A percentile compares a stretch with the other conserved stretches of the same genome.
Evolutionary conservation across 2,329 filamentous ascomycete species (phyloP).

Genomic region (Botrytis medusae): DNA sequence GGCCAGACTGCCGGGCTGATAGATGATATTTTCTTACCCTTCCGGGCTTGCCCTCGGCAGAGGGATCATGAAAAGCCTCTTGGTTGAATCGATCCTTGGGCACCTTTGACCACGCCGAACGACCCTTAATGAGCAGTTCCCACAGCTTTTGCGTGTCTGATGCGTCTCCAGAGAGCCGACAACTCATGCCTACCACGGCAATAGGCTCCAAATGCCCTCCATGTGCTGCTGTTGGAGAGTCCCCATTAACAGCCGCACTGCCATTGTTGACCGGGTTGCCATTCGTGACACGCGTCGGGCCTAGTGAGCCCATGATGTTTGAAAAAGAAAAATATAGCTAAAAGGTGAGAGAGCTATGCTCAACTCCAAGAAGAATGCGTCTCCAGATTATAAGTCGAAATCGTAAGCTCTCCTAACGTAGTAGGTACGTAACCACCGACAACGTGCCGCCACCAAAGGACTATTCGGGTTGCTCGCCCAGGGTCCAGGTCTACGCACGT

Average conservation of each 20-base stretch:
- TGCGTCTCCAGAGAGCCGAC: constrained; percentile 38
- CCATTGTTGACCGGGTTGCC: neutral
- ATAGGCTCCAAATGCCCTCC: neutral
- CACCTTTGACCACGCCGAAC: constrained; percentile 13
- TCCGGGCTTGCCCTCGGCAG: neutral
- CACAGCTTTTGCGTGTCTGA: constrained; percentile 9
- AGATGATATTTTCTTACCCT: neutral
- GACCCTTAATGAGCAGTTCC: constrained; percentile 22
- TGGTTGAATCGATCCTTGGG: constrained; percentile 24
- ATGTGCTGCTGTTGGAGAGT: neutral
- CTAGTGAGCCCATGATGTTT: too few species aligned
- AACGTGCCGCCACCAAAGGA: too few species aligned
- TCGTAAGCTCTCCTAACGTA: too few species aligned
- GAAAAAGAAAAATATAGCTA: too few species aligned
- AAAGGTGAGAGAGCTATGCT: too few species aligned
- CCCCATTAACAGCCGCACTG: neutral
- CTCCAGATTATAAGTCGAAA: too few species aligned
- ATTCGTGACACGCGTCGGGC: neutral
- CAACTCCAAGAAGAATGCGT: too few species aligned
- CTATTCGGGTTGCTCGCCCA: too few species aligned
- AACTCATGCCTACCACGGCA: constrained; percentile 27
- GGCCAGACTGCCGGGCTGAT: too few species aligned
- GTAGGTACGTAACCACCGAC: too few species aligned
- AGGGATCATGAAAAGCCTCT: constrained; percentile 23
- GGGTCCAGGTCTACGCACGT: too few species aligned